Percentiles rank a stretch among this genome's conserved stretches.
Evolutionary conservation across 257 asterid species (phyloP).

Genomic region (Petrea volubilis): DNA sequence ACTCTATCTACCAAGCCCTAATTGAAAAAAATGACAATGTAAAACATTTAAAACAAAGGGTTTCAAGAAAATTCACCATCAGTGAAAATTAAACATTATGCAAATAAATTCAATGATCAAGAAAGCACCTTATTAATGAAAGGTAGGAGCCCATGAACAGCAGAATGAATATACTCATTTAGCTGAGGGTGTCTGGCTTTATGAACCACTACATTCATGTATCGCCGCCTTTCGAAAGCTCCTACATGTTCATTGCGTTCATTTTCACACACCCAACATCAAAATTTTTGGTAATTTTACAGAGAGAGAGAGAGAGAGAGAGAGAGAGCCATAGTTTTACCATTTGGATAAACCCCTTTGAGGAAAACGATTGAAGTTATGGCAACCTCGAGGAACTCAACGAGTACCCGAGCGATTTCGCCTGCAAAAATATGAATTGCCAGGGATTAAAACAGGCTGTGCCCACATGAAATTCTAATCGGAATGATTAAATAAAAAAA

Average conservation of each 20-base stretch:
- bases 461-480: not conserved
- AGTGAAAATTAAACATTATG: not conserved
- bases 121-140: constrained; percentile 65
- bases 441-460: not conserved
- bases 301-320: not conserved
- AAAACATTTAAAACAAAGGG: not conserved
- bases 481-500: not conserved
- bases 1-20: constrained; percentile 93
- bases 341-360: constrained; percentile 82
- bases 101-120: not conserved
- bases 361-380: constrained; percentile 77
- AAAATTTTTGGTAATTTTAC: not conserved
- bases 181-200: constrained; percentile 79
- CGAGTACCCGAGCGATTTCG: constrained; percentile 63
- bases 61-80: not conserved
- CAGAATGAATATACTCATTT: constrained; percentile 61
- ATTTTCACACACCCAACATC: not conserved
- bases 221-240: constrained; percentile 84
- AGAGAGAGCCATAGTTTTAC: constrained; percentile 26
- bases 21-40: not conserved
- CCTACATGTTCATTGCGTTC: constrained; percentile 33
- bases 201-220: constrained; percentile 87
- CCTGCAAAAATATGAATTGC: constrained; percentile 36
- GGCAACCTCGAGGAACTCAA: constrained; percentile 85
- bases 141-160: constrained; percentile 75